A percentile compares a stretch with the other conserved stretches of the same genome.
These are phyloP conservation scores for Clarireedia homoeocarpa DNA, from an alignment of 2,329 filamentous ascomycete genomes.

Conservation along the genomic window DNA sequence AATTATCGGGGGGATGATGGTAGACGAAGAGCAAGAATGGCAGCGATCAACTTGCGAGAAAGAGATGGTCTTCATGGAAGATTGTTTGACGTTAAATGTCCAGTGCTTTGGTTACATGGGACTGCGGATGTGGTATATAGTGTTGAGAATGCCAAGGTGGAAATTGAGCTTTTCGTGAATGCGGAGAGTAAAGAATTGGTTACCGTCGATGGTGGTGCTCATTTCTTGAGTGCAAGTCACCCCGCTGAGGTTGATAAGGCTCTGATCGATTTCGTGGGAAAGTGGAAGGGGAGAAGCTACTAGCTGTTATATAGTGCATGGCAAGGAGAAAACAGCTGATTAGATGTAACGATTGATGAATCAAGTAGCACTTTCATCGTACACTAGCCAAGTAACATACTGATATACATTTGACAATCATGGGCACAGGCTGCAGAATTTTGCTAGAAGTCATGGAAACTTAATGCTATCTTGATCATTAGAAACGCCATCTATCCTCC, in stretches of 20 bases:
- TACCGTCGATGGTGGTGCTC: constrained; percentile 37
- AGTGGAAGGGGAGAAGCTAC: neutral
- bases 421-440: too few relatives aligned
- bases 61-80: constrained; percentile 41
- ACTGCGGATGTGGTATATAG: constrained; percentile 39
- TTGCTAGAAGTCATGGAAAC: too few relatives aligned
- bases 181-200: constrained; percentile 38
- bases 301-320: too few relatives aligned
- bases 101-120: constrained; percentile 40
- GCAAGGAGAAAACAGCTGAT: too few relatives aligned
- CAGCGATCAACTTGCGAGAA: constrained; percentile 37
- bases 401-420: too few relatives aligned
- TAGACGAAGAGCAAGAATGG: constrained; percentile 40
- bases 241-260: constrained; percentile 11
- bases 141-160: constrained; percentile 34
- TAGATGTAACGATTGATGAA: too few relatives aligned
- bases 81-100: constrained; percentile 40
- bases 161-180: constrained; percentile 43
- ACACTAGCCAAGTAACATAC: too few relatives aligned
- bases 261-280: constrained; percentile 12
- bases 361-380: too few relatives aligned
- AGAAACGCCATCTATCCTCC: too few relatives aligned
- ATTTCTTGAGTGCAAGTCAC: constrained; percentile 38
- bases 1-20: constrained; percentile 44
- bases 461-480: too few relatives aligned